Evolutionary conservation across 345 rosid genomes (phyloP).

Genomic region (Ceriops zippeliana): DNA sequence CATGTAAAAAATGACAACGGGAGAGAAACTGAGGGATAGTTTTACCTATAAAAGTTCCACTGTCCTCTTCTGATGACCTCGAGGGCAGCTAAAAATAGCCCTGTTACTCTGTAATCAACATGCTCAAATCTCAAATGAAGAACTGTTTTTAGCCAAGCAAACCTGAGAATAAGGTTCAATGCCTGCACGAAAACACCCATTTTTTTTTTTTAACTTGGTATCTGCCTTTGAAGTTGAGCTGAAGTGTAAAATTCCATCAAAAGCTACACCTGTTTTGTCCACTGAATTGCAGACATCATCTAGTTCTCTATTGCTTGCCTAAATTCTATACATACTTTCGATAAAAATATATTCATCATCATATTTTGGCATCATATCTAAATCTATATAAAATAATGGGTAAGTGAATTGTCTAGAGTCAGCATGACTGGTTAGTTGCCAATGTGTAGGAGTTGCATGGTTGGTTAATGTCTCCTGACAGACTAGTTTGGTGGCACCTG

Average conservation of each 20-base stretch:
- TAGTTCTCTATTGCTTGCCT: too few species aligned
- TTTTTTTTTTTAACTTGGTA: constrained; percentile 3
- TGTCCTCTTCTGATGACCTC: constrained; percentile 95
- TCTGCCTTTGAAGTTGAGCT: background rate
- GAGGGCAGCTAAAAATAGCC: constrained; percentile 80
- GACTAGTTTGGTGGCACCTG: constrained; percentile 1
- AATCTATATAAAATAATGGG: constrained; percentile 11
- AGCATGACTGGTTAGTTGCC: constrained; percentile 7
- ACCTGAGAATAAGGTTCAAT: constrained; percentile 79
- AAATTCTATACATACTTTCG: too few species aligned
- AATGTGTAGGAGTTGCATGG: background rate
- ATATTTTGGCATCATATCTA: constrained; percentile 13
- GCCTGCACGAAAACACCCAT: constrained; percentile 56
- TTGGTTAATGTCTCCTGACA: background rate
- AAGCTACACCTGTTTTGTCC: too few species aligned
- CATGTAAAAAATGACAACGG: background rate
- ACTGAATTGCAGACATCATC: constrained; percentile 9
- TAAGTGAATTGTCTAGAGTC: constrained; percentile 16
- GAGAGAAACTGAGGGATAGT: too few species aligned
- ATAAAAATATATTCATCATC: constrained; percentile 32
- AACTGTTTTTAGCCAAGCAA: constrained; percentile 92
- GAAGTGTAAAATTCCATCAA: too few species aligned
- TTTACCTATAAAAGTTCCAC: constrained; percentile 95
- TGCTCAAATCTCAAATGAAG: constrained; percentile 66
- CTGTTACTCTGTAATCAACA: constrained; percentile 80